Evolutionary conservation across 306 rosid genomes (phyloP).

Genomic region (Crotalaria pallida): DNA sequence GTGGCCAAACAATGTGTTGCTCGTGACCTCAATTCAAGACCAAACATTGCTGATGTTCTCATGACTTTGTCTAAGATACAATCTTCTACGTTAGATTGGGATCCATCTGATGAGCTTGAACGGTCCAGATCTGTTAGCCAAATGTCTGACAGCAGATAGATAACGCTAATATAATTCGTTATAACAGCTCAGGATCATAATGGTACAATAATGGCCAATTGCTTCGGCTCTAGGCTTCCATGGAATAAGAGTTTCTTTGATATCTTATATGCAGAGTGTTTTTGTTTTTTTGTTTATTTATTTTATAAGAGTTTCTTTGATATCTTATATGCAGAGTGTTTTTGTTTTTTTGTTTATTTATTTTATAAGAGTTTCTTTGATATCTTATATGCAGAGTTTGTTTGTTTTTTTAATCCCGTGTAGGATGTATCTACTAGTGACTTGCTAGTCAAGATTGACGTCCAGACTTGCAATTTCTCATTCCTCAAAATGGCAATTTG

Average conservation of each 20-base stretch:
- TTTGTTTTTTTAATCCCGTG: no score
- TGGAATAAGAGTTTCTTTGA: background rate
- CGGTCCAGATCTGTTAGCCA: constrained; percentile 37
- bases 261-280: background rate
- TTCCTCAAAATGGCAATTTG: background rate
- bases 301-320: background rate
- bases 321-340: background rate
- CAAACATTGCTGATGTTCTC: constrained; percentile 44
- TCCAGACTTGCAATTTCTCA: background rate
- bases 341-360: no score
- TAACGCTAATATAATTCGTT: background rate
- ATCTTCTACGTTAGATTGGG: constrained; percentile 59
- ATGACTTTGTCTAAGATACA: constrained; percentile 56
- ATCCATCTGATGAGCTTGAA: constrained; percentile 54
- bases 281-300: no score
- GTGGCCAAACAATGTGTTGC: constrained; percentile 56
- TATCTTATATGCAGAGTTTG: background rate
- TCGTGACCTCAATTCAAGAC: constrained; percentile 42
- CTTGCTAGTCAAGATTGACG: no score
- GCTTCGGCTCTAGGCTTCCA: background rate
- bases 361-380: background rate
- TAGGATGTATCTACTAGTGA: no score
- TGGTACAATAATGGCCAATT: background rate
- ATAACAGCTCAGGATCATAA: background rate
- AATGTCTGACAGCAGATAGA: constrained; percentile 28